Base-by-base conservation (phyloP, 768 basidiomycete genomes). In the Mycena alexandri region DNA sequence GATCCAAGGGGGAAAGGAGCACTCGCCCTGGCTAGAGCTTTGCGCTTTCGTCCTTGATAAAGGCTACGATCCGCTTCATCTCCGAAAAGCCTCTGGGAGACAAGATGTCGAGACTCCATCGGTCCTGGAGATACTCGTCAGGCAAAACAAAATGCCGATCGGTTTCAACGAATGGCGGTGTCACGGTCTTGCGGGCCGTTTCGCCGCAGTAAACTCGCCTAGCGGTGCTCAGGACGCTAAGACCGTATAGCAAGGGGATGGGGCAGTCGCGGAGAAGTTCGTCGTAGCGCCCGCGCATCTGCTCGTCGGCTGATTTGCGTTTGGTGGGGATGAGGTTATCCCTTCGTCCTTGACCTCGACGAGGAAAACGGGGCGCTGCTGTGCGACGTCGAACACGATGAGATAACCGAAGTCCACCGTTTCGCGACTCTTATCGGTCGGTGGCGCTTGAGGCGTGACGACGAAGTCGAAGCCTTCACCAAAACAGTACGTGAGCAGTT, bases 171-270 rank as follows among this genome's bases (percentile, higher is more conserved):
- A 59, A 59, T 59, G 57, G 46, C 33, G 57, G 56, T 33, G 43
- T 58, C 56, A 58, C 56, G 42, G 56, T 19, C 56, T 33, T 25
- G 56, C 25, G 42, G 43, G 46, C 57, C 57, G 47, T 59, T 21
- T 59, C 25, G 57, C 57, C 57, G 33, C 44, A 59, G 57, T 59
- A 59, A 59, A 59, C 57, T 33, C 44, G 57, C 57, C 47, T 59
- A 47, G 44, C 25, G 17, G 44, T 59, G 57, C 57, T 43, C 25
- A 59, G 57, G 46, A 59, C 57, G 44, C 44, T 59, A 47, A 59
- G 43, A 19, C 57, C 44, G 57, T 59, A 59, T 59, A 59, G 57
- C 57, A 59, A 47, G 57, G 57, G 57, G n/a, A 56, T 56, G 54
- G 54, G 54, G 41, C 54, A 56, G 10, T 47, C 24, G 44, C 14